These are phyloP conservation scores for Penicillium canescens DNA, from an alignment of 495 filamentous ascomycete genomes.

Conservation along the genomic window DNA sequence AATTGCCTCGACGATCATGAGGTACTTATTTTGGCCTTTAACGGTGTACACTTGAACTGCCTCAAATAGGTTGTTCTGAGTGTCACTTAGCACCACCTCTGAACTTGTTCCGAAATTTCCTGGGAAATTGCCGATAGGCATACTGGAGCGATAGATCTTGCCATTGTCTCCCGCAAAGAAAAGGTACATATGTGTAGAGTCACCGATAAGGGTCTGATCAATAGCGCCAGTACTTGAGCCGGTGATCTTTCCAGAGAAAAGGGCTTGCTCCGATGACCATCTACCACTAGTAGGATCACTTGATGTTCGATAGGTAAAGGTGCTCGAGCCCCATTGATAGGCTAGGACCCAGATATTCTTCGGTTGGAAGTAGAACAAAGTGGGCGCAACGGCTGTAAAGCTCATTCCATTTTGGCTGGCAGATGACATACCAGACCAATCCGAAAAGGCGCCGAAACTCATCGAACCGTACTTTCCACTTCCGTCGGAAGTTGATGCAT, in stretches of 20 bases:
- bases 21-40: slow-evolving; percentile 48
- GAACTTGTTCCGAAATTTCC: slow-evolving; percentile 53
- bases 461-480: slow-evolving; percentile 52
- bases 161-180: slow-evolving; percentile 69
- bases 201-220: slow-evolving; percentile 52
- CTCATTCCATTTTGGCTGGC: slow-evolving; percentile 55
- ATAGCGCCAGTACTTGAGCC: slow-evolving; percentile 50
- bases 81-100: slow-evolving; percentile 50
- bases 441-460: slow-evolving; percentile 54
- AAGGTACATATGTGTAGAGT: slow-evolving; percentile 58
- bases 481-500: slow-evolving; percentile 43
- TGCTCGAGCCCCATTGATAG: slow-evolving; percentile 58
- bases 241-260: slow-evolving; percentile 56
- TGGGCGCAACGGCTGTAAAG: slow-evolving; percentile 54
- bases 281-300: slow-evolving; percentile 55
- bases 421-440: slow-evolving; percentile 55
- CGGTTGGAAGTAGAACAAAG: slow-evolving; percentile 60
- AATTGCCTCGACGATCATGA: slow-evolving; percentile 67
- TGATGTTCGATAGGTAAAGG: slow-evolving; percentile 61
- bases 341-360: slow-evolving; percentile 61
- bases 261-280: slow-evolving; percentile 53
- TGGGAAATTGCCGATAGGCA: slow-evolving; percentile 60
- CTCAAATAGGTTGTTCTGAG: slow-evolving; percentile 59
- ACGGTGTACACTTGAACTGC: slow-evolving; percentile 65
- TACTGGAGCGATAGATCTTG: slow-evolving; percentile 60